Evolutionary conservation across 1,284 basidiomycete genomes (phyloP), one percentile per base, ranked within the genome.

Genomic region (Puccinia hordei): DNA sequence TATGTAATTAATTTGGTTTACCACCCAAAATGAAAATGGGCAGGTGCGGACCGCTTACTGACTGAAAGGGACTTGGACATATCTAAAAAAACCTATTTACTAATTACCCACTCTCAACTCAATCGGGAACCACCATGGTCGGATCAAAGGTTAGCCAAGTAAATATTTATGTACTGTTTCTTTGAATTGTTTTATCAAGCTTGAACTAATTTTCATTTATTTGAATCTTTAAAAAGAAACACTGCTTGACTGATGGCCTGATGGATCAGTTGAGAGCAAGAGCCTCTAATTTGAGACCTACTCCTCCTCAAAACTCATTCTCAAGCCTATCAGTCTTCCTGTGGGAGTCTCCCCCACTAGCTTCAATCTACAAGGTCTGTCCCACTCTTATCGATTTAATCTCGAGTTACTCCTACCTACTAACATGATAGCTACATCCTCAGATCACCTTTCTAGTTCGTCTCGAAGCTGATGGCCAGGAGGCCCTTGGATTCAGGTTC

Each of bases 401-500:
- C 15, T 4, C 10, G 2, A 33, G 46, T 2, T 41, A 19, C 63
- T 35, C 5, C 38, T 41, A 12, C 24, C 49, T 24, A 71, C 17
- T 71, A 19, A 73, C 57, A 30, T 57, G 3, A 41, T 38, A 35
- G 30, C 30, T 33, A 1, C 8, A 53, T 35, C 53, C 65, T 41
- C 13, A 77, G 74, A 77, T 77, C 61, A 77, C 61, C 15, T 77
- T 77, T 24, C 46, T 77, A 8, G 63, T 63, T 33, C 59, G 74
- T 46, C 24, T 65, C 30, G 74, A 77, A 46, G 27, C 41, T 8
- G 74, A 77, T 68, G 74, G 74, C 13, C 17, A 66, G n/a, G 74
- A 77, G 53, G 63, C 41, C 1, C 27, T 77, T 22, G 74, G 74
- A 0, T 77, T 77, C 44, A n/a, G 74, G 27, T 66, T 77, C 49